Base-by-base conservation (phyloP, 2,329 filamentous ascomycete species). In the Scytalidium sp. region DNA sequence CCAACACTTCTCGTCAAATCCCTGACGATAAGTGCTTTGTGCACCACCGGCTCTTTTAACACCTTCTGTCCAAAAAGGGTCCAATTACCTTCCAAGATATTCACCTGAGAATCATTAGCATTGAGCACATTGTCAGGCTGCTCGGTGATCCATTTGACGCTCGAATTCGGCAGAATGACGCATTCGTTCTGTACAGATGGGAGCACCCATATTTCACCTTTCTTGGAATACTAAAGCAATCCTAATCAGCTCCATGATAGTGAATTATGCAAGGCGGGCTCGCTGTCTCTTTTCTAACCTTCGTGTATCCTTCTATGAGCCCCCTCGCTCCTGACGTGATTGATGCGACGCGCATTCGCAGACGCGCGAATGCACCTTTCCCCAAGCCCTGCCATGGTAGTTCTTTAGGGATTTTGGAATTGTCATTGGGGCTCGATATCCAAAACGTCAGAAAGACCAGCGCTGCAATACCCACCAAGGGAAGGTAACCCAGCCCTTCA, bases 81-180 rank as follows among this genome's bases (percentile, higher is more conserved):
- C 50, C 69, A 71, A 8, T 58, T 52, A 1, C 64, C 55, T 46
- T 71, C 67, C 7, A 73, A 64, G 2, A 66, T 41, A 19, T 75
- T 70, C 1, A 60, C 59, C 43, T 72, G 68, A 1, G 70, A 69
- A 3, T 65, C 54, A 2, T 9, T 27, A 1, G 64, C 53, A 40
- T 63, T 66, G 9, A 74, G 59, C 0, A 66, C 58, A 3, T 55
- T 51, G 1, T 74, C 70, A 1, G 69, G 69, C 46, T 74, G 73
- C 1, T 61, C 56, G 8, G 65, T 52, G 1, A 68, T 55, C 71
- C 72, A 75, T 44, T 65, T 64, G 56, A 75, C 57, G 0, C 64
- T 59, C 19, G 54, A 65, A 3, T 57, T 57, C 0, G 73, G 73
- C 23, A 75, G 61, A 10, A 75, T 52, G 50, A 72, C 70, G 44